A percentile compares a stretch with the other conserved stretches of the same genome.
Evolutionary conservation across 1,284 basidiomycete species (phyloP).

Genomic region (Taiwanofungus camphoratus): DNA sequence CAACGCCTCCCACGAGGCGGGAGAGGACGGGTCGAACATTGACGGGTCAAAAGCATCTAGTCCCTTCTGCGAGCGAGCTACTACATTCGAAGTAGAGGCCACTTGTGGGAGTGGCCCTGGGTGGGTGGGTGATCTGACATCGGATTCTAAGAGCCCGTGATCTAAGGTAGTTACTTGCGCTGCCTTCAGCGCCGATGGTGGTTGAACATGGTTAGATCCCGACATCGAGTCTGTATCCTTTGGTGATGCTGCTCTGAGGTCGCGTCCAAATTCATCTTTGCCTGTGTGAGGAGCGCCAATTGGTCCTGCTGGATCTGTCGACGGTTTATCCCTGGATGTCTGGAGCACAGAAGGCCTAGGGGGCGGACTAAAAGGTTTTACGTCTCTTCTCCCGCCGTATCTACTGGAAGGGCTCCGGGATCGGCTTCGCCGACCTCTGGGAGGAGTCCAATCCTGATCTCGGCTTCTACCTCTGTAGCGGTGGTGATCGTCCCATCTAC

Average conservation of each 20-base stretch:
- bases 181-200: slow-evolving; percentile 14
- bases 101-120: slow-evolving; percentile 5
- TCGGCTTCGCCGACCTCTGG: slow-evolving; percentile 50
- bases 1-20: slow-evolving; percentile 69
- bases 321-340: slow-evolving; percentile 13
- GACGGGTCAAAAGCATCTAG: slow-evolving; percentile 62
- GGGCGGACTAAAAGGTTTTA: slow-evolving; percentile 55
- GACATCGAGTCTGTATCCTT: slow-evolving; percentile 21
- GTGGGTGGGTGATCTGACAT: slow-evolving; percentile 2
- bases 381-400: slow-evolving; percentile 39
- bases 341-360: slow-evolving; percentile 29
- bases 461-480: slow-evolving; percentile 38
- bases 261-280: slow-evolving; percentile 79
- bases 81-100: not conserved
- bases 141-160: slow-evolving; percentile 10
- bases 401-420: slow-evolving; percentile 62
- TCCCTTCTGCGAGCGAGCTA: slow-evolving; percentile 29
- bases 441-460: slow-evolving; percentile 33
- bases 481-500: slow-evolving; percentile 41
- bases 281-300: slow-evolving; percentile 24
- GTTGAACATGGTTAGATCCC: slow-evolving; percentile 11
- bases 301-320: slow-evolving; percentile 7
- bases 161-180: slow-evolving; percentile 11
- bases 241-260: slow-evolving; percentile 49
- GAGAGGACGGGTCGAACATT: slow-evolving; percentile 63